Evolutionary conservation across 768 basidiomycete genomes (phyloP).

Genomic region (Leccinum sublutescens): DNA sequence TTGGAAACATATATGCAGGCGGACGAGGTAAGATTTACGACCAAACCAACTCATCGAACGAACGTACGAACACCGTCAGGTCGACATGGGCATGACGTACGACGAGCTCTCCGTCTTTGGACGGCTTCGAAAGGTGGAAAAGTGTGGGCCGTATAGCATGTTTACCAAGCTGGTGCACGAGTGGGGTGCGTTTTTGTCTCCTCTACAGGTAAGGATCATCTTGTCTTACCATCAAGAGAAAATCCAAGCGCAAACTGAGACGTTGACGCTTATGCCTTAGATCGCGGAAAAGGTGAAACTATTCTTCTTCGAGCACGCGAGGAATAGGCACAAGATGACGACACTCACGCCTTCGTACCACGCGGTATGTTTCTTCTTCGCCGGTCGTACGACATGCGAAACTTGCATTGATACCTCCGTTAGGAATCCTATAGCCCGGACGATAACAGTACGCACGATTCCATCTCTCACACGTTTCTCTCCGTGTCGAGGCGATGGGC

Average conservation of each 20-base stretch:
- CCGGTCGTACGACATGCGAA: background rate
- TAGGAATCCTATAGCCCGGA: slow-evolving; percentile 97
- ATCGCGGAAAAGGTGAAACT: slow-evolving; percentile 96
- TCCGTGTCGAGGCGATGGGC: no score
- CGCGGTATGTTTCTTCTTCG: slow-evolving; percentile 55
- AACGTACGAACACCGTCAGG: slow-evolving; percentile 42
- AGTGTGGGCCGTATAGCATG: slow-evolving; percentile 97
- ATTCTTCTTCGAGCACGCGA: slow-evolving; percentile 96
- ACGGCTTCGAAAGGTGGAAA: slow-evolving; percentile 90
- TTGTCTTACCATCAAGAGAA: background rate
- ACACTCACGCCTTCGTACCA: slow-evolving; percentile 93
- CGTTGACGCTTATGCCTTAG: slow-evolving; percentile 26
- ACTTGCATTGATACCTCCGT: background rate
- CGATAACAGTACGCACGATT: slow-evolving; percentile 73
- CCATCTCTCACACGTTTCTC: no score
- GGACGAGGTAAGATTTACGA: slow-evolving; percentile 68
- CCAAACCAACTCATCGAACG: background rate
- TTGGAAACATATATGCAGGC: slow-evolving; percentile 93
- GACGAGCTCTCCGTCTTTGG: slow-evolving; percentile 95
- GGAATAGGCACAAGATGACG: slow-evolving; percentile 99
- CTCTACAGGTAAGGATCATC: slow-evolving; percentile 56
- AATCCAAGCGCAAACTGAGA: background rate
- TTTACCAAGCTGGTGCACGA: slow-evolving; percentile 94
- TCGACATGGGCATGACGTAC: slow-evolving; percentile 99
- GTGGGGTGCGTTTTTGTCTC: slow-evolving; percentile 87